Evolutionary conservation across 2,329 filamentous ascomycete species (phyloP), one percentile per base, ranked within the genome.

Genomic region (Chlorencoelia australis): DNA sequence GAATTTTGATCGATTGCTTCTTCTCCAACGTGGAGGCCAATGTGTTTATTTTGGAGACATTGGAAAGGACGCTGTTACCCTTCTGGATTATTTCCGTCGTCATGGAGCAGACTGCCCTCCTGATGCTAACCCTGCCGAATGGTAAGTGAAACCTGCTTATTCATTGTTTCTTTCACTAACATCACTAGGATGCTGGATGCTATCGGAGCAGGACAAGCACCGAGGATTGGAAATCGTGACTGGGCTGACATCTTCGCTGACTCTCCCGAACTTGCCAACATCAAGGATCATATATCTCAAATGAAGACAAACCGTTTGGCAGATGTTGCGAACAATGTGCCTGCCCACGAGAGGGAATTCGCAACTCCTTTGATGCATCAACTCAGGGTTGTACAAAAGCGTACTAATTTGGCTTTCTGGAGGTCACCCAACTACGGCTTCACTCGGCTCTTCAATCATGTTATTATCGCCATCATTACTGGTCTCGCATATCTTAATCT

Each of bases 381-480:
- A 65, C 73, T 93, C 57, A 79, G 75, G 59, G 61, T 82, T 2
- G 85, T 94, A 19, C 71, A 76, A 48, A 67, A 64, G 40, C 77
- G 88, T 39, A 85, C 79, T 46, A 82, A 86, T 57, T 65, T 85
- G 3, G 71, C 82, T 0, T 89, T 83, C 65, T 94, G 84, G 84
- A 72, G 87, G 27, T 83, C 81, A 2, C 83, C 83, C 22, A 87
- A 93, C 63, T 94, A 94, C 57, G 78, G 86, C 35, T 91, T 93
- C 59, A 93, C 86, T 1, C 75, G 86, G 13, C 65, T 94, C 13
- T 93, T 89, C 67, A 88, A 82, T 54, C 86, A 94, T 56, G 65
- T 89, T 41, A 73, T 77, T 42, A 82, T 94, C 46, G 79, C 82
- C 1, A 54, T 94, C 10, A 63, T 93, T 37, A 85, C 81, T 0